These are phyloP conservation scores for Pulveroboletus sp. DNA, from an alignment of 768 basidiomycete genomes.

Conservation along the genomic window DNA sequence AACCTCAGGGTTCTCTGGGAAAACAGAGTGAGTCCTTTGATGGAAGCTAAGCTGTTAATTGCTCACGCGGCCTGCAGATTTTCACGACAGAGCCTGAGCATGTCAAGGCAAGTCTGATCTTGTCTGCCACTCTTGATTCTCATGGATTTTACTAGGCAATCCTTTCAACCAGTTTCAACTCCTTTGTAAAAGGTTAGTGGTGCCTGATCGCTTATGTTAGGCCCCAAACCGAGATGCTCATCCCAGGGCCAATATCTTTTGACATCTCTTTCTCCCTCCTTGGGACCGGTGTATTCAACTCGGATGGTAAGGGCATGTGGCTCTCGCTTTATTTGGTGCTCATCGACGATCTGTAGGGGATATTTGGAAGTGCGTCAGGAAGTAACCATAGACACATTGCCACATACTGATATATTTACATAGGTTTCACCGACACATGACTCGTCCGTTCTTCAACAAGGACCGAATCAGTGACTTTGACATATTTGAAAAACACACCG, in stretches of 20 bases:
- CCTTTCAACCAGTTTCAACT: constrained; percentile 43
- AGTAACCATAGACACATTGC: neutral
- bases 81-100: constrained; percentile 49
- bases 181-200: constrained; percentile 38
- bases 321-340: neutral
- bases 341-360: constrained; percentile 35
- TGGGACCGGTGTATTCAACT: constrained; percentile 60
- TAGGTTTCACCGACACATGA: constrained; percentile 59
- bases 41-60: neutral
- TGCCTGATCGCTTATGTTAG: constrained; percentile 7
- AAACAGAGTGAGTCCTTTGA: constrained; percentile 30
- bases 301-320: constrained; percentile 39
- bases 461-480: constrained; percentile 55
- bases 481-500: constrained; percentile 50
- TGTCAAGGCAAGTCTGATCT: constrained; percentile 32
- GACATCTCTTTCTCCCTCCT: constrained; percentile 34
- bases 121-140: neutral
- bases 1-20: constrained; percentile 37
- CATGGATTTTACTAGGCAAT: constrained; percentile 31
- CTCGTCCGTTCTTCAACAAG: constrained; percentile 58
- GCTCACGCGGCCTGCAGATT: constrained; percentile 27
- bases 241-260: constrained; percentile 8
- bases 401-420: neutral
- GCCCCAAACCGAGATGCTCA: constrained; percentile 22
- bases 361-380: constrained; percentile 51